Evolutionary conservation across 2,329 filamentous ascomycete genomes (phyloP), one percentile per base, ranked within the genome.

Genomic region (Fusarium sp.): DNA sequence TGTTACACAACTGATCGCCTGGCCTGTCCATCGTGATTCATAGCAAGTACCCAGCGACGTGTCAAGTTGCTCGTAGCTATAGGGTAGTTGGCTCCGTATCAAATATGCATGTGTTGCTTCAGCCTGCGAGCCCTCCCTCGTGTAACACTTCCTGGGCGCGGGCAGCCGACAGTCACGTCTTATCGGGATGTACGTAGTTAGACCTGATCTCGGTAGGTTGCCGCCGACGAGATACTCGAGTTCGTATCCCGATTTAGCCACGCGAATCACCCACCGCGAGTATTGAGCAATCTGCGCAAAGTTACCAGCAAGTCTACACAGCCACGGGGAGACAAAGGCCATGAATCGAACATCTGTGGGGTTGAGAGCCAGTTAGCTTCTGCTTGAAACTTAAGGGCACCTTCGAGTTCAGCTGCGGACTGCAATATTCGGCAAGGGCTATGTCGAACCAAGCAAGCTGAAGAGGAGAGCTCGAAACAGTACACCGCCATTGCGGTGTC

Each of bases 221-320:
- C 68, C 59, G 65, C 53, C 50, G 44, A 54, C 47, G 48, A 46
- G 53, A 52, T 28, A 50, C 51, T 40, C 47, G 39, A 50, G 44
- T 63, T 73, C 68, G 71, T 73, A 73, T 73, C 71, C 71, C 52
- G 46, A 70, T 61, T 67, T 72, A 63, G 66, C 34, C 30, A 41
- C 47, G 50, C 34, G 10, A 28, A 23, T 23, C 18, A 23, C 18
- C 18, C 44, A 62, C 39, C 15, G 30, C 27, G 46, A n/a, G 10
- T 43, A 3, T 8, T 30, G 27, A 13, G 30, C 13, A 50, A 23
- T 31, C 10, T 23, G 9, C 18, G 16, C 31, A 18, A 23, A 18
- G n/a, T 56, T 5, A 37, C 31, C 34, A 11, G 9, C 8, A 31
- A 15, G 4, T 12, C 13, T 11, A 34, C 11, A 8, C 31, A 34